Percentiles rank a stretch among this genome's conserved stretches.
Conservation (phyloP, 495 filamentous ascomycete species). For the Penicillium subrubescens region DNA sequence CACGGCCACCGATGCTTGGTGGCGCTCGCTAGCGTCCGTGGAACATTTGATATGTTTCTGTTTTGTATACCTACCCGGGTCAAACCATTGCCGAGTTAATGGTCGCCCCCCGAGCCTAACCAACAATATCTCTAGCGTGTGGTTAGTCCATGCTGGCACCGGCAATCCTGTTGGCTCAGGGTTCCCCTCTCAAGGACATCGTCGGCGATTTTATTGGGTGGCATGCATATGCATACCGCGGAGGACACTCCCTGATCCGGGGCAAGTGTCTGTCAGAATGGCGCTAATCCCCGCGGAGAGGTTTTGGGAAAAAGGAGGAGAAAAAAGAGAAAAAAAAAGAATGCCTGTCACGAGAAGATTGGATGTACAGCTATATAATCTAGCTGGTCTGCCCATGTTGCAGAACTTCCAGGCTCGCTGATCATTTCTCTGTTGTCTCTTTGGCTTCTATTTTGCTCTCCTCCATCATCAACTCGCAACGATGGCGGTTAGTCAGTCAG, state of each 20-base stretch:
- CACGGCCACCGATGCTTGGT: slow-evolving; percentile 19
- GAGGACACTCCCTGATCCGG: slow-evolving; percentile 5
- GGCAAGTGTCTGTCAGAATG: slow-evolving; percentile 1
- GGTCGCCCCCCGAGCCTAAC: slow-evolving; percentile 16
- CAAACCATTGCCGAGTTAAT: slow-evolving; percentile 19
- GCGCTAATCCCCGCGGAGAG: slow-evolving; percentile 11
- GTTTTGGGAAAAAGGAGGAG: background rate
- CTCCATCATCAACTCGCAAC: slow-evolving; percentile 2
- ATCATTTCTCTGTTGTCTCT: slow-evolving; percentile 8
- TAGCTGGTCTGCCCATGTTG: background rate
- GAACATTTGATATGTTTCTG: slow-evolving; percentile 8
- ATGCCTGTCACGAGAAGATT: background rate
- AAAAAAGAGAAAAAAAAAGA: slow-evolving; percentile 1
- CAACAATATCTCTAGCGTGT: slow-evolving; percentile 13
- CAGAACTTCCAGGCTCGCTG: background rate
- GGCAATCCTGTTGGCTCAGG: slow-evolving; percentile 9
- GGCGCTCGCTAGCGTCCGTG: slow-evolving; percentile 20
- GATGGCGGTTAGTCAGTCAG: slow-evolving; percentile 35
- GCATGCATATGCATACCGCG: background rate
- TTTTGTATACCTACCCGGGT: slow-evolving; percentile 1
- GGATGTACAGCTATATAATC: slow-evolving; percentile 15
- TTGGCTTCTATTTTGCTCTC: background rate
- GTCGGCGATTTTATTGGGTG: slow-evolving; percentile 4
- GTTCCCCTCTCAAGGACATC: slow-evolving; percentile 5
- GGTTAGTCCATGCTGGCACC: slow-evolving; percentile 10